A percentile compares a stretch with the other conserved stretches of the same genome.
Evolutionary conservation across 768 basidiomycete species (phyloP).

Genomic region (Podaxis sp.): DNA sequence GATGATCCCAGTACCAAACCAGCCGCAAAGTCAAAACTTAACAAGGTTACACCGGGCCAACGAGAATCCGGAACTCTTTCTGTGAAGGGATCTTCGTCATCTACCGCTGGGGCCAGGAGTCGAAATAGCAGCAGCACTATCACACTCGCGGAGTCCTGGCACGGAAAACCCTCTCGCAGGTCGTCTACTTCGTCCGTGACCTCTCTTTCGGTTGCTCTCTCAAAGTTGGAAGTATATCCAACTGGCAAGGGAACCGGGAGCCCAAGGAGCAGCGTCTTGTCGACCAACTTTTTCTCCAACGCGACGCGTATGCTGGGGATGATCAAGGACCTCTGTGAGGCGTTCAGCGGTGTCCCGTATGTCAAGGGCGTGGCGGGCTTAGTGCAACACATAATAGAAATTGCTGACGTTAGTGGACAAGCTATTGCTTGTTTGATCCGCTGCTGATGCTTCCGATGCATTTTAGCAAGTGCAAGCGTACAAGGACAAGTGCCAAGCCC

Average conservation of each 20-base stretch:
- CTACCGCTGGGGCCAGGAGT: background rate
- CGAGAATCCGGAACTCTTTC: background rate
- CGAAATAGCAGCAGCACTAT: background rate
- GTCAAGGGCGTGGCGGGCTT: slow-evolving; percentile 25
- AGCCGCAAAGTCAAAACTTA: background rate
- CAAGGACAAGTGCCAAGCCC: slow-evolving; percentile 4
- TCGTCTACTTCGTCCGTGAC: background rate
- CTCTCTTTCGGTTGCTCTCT: background rate
- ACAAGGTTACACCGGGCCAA: background rate
- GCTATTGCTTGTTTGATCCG: background rate
- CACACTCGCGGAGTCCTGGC: background rate
- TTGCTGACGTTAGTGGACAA: slow-evolving; percentile 23
- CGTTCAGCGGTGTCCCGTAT: slow-evolving; percentile 27
- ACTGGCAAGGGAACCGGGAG: background rate
- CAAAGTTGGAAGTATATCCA: background rate
- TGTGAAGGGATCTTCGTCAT: background rate
- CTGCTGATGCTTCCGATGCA: background rate
- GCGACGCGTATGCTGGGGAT: slow-evolving; percentile 16
- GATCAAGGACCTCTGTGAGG: slow-evolving; percentile 20
- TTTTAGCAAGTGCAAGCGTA: slow-evolving; percentile 7
- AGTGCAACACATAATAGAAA: slow-evolving; percentile 26
- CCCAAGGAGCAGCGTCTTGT: background rate
- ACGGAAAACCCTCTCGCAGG: background rate
- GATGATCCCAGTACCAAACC: background rate
- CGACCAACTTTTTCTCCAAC: slow-evolving; percentile 12